These are phyloP conservation scores for Mycena indigotica DNA, from an alignment of 768 basidiomycete species.

Conservation along the genomic window DNA sequence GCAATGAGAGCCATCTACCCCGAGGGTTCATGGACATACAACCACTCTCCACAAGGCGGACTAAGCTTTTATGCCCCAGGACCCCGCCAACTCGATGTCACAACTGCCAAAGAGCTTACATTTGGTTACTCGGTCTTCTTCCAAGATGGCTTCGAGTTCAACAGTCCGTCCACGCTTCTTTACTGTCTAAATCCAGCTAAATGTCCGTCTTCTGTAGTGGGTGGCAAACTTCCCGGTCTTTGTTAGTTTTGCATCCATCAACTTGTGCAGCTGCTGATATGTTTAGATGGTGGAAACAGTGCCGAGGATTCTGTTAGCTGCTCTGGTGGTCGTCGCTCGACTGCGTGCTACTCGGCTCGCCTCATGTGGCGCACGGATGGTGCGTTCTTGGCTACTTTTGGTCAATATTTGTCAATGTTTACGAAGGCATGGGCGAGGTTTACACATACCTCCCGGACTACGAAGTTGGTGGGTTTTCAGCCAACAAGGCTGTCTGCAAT, in stretches of 20 bases:
- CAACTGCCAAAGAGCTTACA: constrained; percentile 65
- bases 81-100: constrained; percentile 51
- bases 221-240: neutral
- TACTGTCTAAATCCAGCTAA: constrained; percentile 72
- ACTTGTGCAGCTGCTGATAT: too few relatives aligned
- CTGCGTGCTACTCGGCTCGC: constrained; percentile 63
- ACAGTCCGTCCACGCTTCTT: constrained; percentile 72
- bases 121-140: constrained; percentile 67
- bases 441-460: constrained; percentile 70
- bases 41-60: constrained; percentile 52
- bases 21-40: constrained; percentile 58
- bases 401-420: too few relatives aligned
- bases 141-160: constrained; percentile 61
- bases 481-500: constrained; percentile 53
- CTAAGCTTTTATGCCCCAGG: constrained; percentile 75
- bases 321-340: constrained; percentile 63
- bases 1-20: constrained; percentile 58
- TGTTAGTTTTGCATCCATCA: too few relatives aligned
- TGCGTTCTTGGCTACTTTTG: too few relatives aligned
- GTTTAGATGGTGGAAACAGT: constrained; percentile 57
- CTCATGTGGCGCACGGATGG: constrained; percentile 70
- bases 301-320: constrained; percentile 51
- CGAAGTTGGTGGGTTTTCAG: constrained; percentile 38
- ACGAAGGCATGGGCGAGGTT: constrained; percentile 69
- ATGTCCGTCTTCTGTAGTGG: constrained; percentile 29